These are phyloP conservation scores for Colletotrichum sp. DNA, from an alignment of 2,329 filamentous ascomycete genomes.

Conservation along the genomic window DNA sequence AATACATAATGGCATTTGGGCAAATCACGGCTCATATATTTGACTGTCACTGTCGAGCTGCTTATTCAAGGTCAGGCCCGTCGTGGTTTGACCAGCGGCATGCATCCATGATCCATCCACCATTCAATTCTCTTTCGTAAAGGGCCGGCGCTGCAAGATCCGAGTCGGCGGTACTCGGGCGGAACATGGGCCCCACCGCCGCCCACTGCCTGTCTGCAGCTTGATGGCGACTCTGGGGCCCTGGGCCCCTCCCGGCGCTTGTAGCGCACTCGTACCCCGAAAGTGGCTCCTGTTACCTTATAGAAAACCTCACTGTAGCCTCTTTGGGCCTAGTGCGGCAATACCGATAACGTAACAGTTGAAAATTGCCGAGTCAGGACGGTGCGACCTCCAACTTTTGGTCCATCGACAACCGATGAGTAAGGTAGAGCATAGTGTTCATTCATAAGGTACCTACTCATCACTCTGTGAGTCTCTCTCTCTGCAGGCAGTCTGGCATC, in stretches of 20 bases:
- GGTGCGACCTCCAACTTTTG: not conserved
- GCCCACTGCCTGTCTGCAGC: not conserved
- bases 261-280: constrained; percentile 1
- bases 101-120: not conserved
- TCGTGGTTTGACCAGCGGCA: no score
- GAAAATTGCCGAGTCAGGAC: constrained; percentile 35
- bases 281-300: constrained; percentile 51
- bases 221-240: not conserved
- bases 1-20: constrained; percentile 43
- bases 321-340: constrained; percentile 34
- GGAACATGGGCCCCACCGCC: not conserved
- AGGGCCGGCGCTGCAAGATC: constrained; percentile 16
- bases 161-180: constrained; percentile 21
- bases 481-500: no score
- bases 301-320: constrained; percentile 40
- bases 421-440: not conserved
- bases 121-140: not conserved
- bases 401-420: not conserved
- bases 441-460: not conserved
- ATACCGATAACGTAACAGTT: constrained; percentile 55
- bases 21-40: constrained; percentile 28
- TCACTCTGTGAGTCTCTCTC: not conserved
- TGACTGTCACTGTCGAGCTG: not conserved
- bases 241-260: not conserved
- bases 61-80: constrained; percentile 3